These are phyloP conservation scores for Paradendryphiella salina DNA, from an alignment of 2,329 filamentous ascomycete species.

Conservation along the genomic window DNA sequence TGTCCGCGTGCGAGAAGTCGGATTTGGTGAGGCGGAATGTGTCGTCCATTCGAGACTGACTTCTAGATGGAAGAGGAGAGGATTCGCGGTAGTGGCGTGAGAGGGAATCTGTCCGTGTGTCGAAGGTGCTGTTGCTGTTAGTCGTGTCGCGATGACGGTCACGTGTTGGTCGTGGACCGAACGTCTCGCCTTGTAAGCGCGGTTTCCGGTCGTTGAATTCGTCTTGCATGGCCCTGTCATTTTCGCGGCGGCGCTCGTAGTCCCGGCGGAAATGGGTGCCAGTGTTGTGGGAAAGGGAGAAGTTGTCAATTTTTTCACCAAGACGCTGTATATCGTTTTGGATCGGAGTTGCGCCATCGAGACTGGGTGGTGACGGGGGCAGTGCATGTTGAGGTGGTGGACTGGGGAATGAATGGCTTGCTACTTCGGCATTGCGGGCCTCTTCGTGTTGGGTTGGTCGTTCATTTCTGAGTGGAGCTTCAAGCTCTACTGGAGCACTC, in stretches of 20 bases:
- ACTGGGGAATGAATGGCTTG: conserved; percentile 5
- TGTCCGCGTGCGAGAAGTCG: not conserved
- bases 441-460: not conserved
- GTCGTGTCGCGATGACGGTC: conserved; percentile 1
- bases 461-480: conserved; percentile 19
- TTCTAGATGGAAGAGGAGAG: not conserved
- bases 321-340: conserved; percentile 37
- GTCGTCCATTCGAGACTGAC: conserved; percentile 6
- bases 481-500: conserved; percentile 38
- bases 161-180: not conserved
- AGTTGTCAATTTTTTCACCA: conserved; percentile 39
- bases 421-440: not conserved
- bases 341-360: conserved; percentile 30
- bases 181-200: conserved; percentile 11
- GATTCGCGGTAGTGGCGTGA: conserved; percentile 1
- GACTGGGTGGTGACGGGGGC: conserved; percentile 11
- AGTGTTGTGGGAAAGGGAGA: conserved; percentile 23
- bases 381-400: conserved; percentile 16
- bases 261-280: conserved; percentile 17
- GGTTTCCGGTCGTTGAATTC: conserved; percentile 29
- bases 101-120: conserved; percentile 11
- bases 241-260: conserved; percentile 31
- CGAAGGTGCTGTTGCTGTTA: not conserved
- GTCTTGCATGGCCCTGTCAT: conserved; percentile 35
- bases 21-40: conserved; percentile 8